Evolutionary conservation across 2,329 filamentous ascomycete species (phyloP).

Genomic region (Aspergillus ustus): DNA sequence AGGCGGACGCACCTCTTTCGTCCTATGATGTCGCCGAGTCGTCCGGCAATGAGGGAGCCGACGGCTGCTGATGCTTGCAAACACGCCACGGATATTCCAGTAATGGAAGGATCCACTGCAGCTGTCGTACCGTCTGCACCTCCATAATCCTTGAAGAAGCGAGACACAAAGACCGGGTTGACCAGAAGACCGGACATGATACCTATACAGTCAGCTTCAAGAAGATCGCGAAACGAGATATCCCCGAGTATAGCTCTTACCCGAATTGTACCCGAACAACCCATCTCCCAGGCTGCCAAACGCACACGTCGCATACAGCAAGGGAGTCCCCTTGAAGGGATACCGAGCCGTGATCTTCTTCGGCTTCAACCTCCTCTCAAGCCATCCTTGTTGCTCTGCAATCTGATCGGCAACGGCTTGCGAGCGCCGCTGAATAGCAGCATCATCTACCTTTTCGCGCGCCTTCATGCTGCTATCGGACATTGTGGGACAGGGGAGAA

Average conservation of each 20-base stretch:
- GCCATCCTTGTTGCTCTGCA: slow-evolving; percentile 34
- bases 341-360: slow-evolving; percentile 42
- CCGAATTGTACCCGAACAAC: slow-evolving; percentile 49
- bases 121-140: slow-evolving; percentile 38
- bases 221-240: not conserved
- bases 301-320: slow-evolving; percentile 45
- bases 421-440: slow-evolving; percentile 27
- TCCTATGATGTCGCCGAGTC: slow-evolving; percentile 43
- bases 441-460: slow-evolving; percentile 16
- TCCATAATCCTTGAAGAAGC: slow-evolving; percentile 45
- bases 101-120: slow-evolving; percentile 42
- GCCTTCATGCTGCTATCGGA: slow-evolving; percentile 3
- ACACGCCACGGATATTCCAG: slow-evolving; percentile 43
- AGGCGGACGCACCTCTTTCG: slow-evolving; percentile 43
- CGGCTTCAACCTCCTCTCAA: slow-evolving; percentile 43
- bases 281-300: slow-evolving; percentile 49
- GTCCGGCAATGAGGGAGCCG: slow-evolving; percentile 39
- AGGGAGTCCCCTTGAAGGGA: slow-evolving; percentile 41
- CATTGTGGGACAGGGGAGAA: not conserved
- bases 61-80: slow-evolving; percentile 43
- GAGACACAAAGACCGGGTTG: slow-evolving; percentile 45
- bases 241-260: slow-evolving; percentile 22
- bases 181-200: slow-evolving; percentile 49
- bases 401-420: slow-evolving; percentile 29
- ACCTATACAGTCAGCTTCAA: slow-evolving; percentile 27